Conservation (phyloP, 257 asterid genomes). For the Henckelia pumila region DNA sequence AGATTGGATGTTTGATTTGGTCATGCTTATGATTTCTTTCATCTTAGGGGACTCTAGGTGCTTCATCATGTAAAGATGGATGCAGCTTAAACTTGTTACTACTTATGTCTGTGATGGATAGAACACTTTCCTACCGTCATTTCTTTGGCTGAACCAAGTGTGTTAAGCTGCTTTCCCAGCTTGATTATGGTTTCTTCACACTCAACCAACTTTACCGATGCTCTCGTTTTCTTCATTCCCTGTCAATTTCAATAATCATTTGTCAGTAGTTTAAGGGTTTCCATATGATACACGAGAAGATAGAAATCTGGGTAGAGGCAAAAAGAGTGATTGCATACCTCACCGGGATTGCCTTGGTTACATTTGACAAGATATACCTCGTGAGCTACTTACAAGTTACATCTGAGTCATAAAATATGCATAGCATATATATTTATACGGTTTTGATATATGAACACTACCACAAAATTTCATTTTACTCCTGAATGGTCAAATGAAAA, state of each 20-base stretch:
- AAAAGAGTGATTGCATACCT: neutral
- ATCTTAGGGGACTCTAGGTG: conserved; percentile 33
- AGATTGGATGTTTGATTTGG: conserved; percentile 11
- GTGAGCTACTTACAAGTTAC: no score
- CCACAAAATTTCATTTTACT: no score
- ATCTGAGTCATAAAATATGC: no score
- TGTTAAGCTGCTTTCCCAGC: conserved; percentile 69
- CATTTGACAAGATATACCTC: no score
- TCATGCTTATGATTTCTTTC: conserved; percentile 31
- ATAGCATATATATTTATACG: no score
- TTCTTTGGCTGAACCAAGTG: conserved; percentile 51
- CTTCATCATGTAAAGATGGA: conserved; percentile 59
- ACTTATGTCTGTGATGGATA: conserved; percentile 29
- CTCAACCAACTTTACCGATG: conserved; percentile 72
- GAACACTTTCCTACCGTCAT: conserved; percentile 39
- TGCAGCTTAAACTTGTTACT: conserved; percentile 39
- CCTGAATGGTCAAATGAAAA: no score
- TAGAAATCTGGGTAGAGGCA: no score
- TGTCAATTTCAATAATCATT: conserved; percentile 33
- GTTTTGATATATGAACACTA: no score
- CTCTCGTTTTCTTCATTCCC: conserved; percentile 78
- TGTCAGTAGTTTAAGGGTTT: neutral
- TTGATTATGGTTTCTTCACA: conserved; percentile 72
- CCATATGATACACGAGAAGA: neutral
- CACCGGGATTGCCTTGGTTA: no score